Evolutionary conservation across 2,329 filamentous ascomycete species (phyloP), one percentile per base, ranked within the genome.

Genomic region (Rutstroemia sp.): DNA sequence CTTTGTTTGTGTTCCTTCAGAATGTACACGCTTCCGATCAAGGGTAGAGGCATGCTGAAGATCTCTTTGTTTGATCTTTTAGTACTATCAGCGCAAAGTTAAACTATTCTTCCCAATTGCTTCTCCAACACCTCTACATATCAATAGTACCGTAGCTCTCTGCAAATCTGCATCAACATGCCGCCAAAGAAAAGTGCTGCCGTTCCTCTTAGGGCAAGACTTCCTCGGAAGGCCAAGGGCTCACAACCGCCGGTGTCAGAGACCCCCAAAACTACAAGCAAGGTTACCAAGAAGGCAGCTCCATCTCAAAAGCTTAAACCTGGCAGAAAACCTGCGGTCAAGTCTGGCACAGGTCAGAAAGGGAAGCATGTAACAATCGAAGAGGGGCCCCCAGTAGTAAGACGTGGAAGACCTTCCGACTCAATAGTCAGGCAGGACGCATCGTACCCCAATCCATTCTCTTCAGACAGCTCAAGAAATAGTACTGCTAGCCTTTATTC

Each of bases 401-500:
- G 25, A 3, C 16, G n/a, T 38, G 21, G 34, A 27, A 12, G 10
- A 25, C 7, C 9, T 6, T 7, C 7, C 8, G 34, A 54, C n/a
- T 4, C 54, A 37, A 57, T 54, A 14, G 45, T 57, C 45, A 21
- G n/a, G 21, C 54, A 56, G 39, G 54, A 56, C 52, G 49, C 54
- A 56, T 23, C n/a, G 10, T 46, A 56, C 10, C 54, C 41, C 10
- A 57, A 49, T 19, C 42, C 51, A 12, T 57, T 37, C 34, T 54
- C 44, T 10, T 54, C 38, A 18, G 42, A 49, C 19, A 49, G 44
- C 34, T 49, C 45, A 25, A 37, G 48, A 19, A 54, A 8, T n/a
- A 49, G 49, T 25, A 54, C 54, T 8, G 49, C 41, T 18, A 42
- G 19, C 41, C 27, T 47, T 12, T 37, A 52, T 14, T 56, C 54